A percentile compares a stretch with the other conserved stretches of the same genome.
Conservation (phyloP, 1,284 basidiomycete species). For the Ganoderma resinaceum region DNA sequence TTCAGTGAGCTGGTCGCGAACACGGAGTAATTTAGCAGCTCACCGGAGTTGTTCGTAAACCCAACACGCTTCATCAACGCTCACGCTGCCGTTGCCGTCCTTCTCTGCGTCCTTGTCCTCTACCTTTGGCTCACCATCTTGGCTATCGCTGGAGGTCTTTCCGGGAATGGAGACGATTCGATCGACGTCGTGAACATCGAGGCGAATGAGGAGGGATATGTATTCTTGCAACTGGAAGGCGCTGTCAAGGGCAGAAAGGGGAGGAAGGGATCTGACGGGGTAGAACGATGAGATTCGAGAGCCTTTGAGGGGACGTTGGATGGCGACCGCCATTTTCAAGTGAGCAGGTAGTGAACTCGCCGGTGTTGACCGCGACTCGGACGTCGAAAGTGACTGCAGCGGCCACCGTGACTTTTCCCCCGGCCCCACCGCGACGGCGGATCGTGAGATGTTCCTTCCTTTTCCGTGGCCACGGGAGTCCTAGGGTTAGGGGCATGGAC, state of each 20-base stretch:
- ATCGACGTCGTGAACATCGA: slow-evolving; percentile 89
- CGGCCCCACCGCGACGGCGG: neutral
- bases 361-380: slow-evolving; percentile 12
- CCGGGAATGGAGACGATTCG: slow-evolving; percentile 82
- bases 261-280: slow-evolving; percentile 70
- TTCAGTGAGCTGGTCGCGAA: neutral
- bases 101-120: slow-evolving; percentile 49
- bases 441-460: slow-evolving; percentile 12
- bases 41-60: slow-evolving; percentile 94
- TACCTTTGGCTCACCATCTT: slow-evolving; percentile 45
- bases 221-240: slow-evolving; percentile 97
- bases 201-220: slow-evolving; percentile 85
- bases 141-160: slow-evolving; percentile 40
- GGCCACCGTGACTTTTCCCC: too few relatives aligned
- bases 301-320: slow-evolving; percentile 73
- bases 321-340: slow-evolving; percentile 42
- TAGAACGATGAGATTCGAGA: slow-evolving; percentile 81
- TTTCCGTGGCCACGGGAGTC: neutral
- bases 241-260: slow-evolving; percentile 79
- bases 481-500: slow-evolving; percentile 1
- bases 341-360: slow-evolving; percentile 11
- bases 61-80: slow-evolving; percentile 89
- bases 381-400: neutral
- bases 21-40: slow-evolving; percentile 35
- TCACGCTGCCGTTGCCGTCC: slow-evolving; percentile 55